Evolutionary conservation across 441 rosid genomes (phyloP), one percentile per base, ranked within the genome.

Genomic region (Euphorbia corollata): DNA sequence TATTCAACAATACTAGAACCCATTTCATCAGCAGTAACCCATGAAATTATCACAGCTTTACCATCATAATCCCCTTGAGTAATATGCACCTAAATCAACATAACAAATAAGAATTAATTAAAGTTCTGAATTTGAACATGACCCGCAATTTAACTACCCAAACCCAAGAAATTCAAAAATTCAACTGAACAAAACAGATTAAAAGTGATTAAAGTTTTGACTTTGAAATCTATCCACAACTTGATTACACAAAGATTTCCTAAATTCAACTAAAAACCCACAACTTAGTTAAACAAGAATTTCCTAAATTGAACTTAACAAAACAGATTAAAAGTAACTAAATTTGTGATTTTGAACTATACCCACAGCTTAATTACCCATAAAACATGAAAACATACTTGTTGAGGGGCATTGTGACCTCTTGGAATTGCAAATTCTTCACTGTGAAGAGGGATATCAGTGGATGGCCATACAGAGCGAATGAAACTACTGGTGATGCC

Each of bases 21-120:
- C 53, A 87, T 82, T 69, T 83, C 92, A 69, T 84, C 86, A 57
- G 86, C 74, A 6, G 95, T 87, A 36, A 89, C 88, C 94, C 98
- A 89, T 38, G 96, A 87, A 71, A 91, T 73, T 45, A 91, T 86
- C 27, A 87, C 92, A 60, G 96, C 95, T 65, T 79, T 89, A 53
- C 96, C 96, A 68, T 87, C 87, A 73, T 89, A 87, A 72, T 91
- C 92, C 54, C 98, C 98, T 80, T 89, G 98, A 50, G 96, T 87
- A 56, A 89, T 87, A 78, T 79, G 98, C 48, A 91, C 96, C 90
- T 87, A 69, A 30, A 74, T 12, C 64, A 34, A 59, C 7, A 36
- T 2, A 56, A 53, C 2, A 0, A 16, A 32, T 11, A 30, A 50
- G n/a, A 30, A 41, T 13, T 41, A 41, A 41, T 41, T 41, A 41